Base-by-base conservation (phyloP, 371 early-diverging fungal species). In the Paraphysoderma sedebokerense region DNA sequence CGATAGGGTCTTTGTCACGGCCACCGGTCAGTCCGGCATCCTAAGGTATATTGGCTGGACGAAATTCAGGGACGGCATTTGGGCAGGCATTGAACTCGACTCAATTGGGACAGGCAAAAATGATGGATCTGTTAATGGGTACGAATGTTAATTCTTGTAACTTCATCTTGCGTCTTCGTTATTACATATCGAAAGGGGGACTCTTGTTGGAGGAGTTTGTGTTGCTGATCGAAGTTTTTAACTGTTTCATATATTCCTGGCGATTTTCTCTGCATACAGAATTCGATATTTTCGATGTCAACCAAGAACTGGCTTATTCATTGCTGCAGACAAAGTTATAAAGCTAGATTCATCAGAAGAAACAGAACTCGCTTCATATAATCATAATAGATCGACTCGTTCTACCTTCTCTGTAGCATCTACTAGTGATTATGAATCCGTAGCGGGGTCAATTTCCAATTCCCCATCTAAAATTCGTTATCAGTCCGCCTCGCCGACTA, bases 21-120 rank as follows among this genome's bases (percentile, higher is more conserved):
- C 77, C 17, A 72, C 78, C 63, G 67, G 62, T 0, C 48, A 39
- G 6, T 8, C 69, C 7, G 88, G 88, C 31, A 77, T 76, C 7
- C 62, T 87, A n/a, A 68, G 72, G 33, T 87, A 70, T 56, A 44
- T 85, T 26, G 85, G 85, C 2, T 70, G 75, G 2, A 72, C 76
- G 17, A 64, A 75, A 35, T 72, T 74, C 49, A 80, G 79, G 54
- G 61, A 68, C 11, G 87, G 87, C 11, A 49, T 66, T 5, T 87
- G 87, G 87, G 80, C 80, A 11, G 87, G 87, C 13, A 71, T 87
- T 36, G 81, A 81, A 55, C 64, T 87, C 5, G 85, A 85, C 46
- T 47, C 60, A 19, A 59, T 54, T n/a, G 82, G 80, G 22, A 63
- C 69, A 19, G 87, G 87, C 33, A 87, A 86, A 56, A 85, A 87